Conservation (phyloP, 495 filamentous ascomycete species). For the Penicillium soppii region DNA sequence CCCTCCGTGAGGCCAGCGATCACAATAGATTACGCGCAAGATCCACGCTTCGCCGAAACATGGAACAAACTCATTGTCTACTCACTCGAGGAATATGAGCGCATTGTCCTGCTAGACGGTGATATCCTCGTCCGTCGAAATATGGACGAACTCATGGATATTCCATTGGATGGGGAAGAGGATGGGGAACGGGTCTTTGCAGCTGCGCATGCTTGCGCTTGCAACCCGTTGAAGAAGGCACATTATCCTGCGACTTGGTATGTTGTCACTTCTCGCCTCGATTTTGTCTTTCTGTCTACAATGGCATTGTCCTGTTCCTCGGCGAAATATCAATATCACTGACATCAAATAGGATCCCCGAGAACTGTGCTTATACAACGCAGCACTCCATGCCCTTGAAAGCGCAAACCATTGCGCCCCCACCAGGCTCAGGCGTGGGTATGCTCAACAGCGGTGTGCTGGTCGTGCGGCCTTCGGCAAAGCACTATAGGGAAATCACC, state of each 20-base stretch:
- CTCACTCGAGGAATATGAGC: slow-evolving; percentile 63
- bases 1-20: slow-evolving; percentile 14
- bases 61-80: slow-evolving; percentile 81
- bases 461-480: slow-evolving; percentile 63
- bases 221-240: slow-evolving; percentile 69
- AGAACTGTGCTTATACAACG: slow-evolving; percentile 72
- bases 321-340: too few species aligned
- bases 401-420: slow-evolving; percentile 55
- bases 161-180: slow-evolving; percentile 59
- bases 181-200: slow-evolving; percentile 62
- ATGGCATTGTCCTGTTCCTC: neutral
- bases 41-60: slow-evolving; percentile 75
- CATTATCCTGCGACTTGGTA: slow-evolving; percentile 75
- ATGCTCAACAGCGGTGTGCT: slow-evolving; percentile 73
- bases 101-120: slow-evolving; percentile 75
- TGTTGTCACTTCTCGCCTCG: neutral
- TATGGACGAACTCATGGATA: slow-evolving; percentile 83
- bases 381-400: slow-evolving; percentile 56
- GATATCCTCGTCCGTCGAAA: slow-evolving; percentile 75
- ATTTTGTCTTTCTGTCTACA: neutral
- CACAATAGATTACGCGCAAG: slow-evolving; percentile 37
- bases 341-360: slow-evolving; percentile 50
- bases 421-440: slow-evolving; percentile 52
- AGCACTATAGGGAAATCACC: slow-evolving; percentile 53
- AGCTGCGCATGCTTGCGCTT: slow-evolving; percentile 73